phyloP scores from a whole-genome alignment of 192 early-diverging fungal species.

The Umbelopsis vinacea region DNA sequence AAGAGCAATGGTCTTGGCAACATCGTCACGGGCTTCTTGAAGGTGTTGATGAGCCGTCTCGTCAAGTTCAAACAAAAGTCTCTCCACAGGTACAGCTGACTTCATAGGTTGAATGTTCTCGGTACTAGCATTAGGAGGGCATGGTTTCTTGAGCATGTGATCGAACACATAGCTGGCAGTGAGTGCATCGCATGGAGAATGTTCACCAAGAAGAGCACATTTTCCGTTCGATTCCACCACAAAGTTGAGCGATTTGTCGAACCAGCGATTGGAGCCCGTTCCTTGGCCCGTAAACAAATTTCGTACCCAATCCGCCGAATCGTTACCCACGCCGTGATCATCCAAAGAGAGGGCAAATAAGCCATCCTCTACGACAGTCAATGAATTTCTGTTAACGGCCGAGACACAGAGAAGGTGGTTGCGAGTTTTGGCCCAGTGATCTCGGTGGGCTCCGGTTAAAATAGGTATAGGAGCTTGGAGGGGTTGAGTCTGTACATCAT shows the following conservation, averaged over 20 bases:
- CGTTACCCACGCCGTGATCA: constrained; percentile 53
- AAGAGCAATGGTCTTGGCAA: constrained; percentile 55
- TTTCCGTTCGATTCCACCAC: constrained; percentile 81
- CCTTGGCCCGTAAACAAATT: constrained; percentile 52
- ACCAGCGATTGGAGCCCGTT: constrained; percentile 91
- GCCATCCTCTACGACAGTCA: constrained; percentile 69
- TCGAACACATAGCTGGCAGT: constrained; percentile 33
- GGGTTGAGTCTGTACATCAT: constrained; percentile 48
- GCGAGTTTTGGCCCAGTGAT: constrained; percentile 78
- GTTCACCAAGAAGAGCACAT: constrained; percentile 63
- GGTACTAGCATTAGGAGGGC: background rate
- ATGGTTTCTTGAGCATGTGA: constrained; percentile 27
- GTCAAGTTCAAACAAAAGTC: background rate
- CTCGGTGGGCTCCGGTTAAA: constrained; percentile 80
- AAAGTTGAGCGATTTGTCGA: constrained; percentile 93
- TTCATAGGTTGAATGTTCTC: background rate
- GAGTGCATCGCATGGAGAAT: constrained; percentile 35
- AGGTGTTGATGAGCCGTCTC: constrained; percentile 3
- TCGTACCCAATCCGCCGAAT: constrained; percentile 41
- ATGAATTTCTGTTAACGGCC: constrained; percentile 61
- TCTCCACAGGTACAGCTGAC: background rate
- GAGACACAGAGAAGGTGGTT: constrained; percentile 64
- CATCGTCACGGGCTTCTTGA: constrained; percentile 54
- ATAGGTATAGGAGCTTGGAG: constrained; percentile 65
- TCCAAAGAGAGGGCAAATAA: constrained; percentile 82